These are phyloP conservation scores for Gillenia trifoliata DNA, from an alignment of 306 rosid genomes.

Conservation along the genomic window DNA sequence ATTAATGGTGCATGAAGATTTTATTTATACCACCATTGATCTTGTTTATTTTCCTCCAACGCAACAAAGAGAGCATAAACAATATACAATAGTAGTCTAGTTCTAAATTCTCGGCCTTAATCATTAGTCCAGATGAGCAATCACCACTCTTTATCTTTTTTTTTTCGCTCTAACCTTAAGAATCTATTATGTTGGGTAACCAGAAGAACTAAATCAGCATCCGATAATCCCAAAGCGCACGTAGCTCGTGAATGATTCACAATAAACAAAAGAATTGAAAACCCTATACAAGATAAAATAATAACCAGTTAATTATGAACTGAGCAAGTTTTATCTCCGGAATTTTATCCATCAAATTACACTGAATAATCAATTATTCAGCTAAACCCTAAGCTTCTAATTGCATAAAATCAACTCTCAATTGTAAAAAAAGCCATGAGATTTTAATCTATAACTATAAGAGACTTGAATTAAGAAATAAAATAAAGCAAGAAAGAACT, in stretches of 20 bases:
- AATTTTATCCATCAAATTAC: neutral
- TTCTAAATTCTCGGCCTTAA: neutral
- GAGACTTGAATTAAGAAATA: neutral
- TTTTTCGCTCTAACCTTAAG: neutral
- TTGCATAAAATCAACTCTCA: neutral
- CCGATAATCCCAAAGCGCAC: neutral
- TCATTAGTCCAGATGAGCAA: neutral
- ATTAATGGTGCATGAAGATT: neutral
- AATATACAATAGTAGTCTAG: neutral
- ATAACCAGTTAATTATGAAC: neutral
- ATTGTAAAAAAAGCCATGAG: neutral
- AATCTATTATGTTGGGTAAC: neutral
- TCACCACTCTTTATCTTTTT: neutral
- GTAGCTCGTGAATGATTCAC: neutral
- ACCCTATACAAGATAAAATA: neutral
- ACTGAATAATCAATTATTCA: neutral
- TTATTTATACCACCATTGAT: neutral
- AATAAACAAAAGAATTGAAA: neutral
- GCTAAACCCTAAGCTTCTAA: neutral
- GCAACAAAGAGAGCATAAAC: neutral
- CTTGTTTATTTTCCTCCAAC: neutral
- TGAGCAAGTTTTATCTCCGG: neutral
- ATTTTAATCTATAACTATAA: neutral
- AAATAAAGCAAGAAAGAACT: conserved; percentile 21
- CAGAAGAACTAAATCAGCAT: neutral